A percentile compares a stretch with the other conserved stretches of the same genome.
Evolutionary conservation across 805 yeast species (phyloP).

Genomic region (Saccharomycopsis vini): DNA sequence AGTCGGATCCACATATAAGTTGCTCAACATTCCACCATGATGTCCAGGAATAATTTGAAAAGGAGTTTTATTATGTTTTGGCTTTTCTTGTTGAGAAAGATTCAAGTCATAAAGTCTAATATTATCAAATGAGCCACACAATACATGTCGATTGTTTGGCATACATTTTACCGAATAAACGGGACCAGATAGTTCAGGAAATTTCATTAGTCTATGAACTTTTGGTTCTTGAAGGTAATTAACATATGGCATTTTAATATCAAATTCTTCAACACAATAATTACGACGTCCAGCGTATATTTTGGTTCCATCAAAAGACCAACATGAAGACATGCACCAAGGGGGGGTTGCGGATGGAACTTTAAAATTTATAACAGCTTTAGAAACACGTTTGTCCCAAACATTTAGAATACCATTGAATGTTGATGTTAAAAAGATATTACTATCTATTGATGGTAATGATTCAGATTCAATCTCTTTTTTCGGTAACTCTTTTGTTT

Average conservation of each 20-base stretch:
- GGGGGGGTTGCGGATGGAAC: slow-evolving; percentile 72
- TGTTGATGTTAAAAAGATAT: slow-evolving; percentile 66
- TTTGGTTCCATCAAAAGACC: slow-evolving; percentile 78
- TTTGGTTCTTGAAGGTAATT: slow-evolving; percentile 31
- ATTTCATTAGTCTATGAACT: slow-evolving; percentile 51
- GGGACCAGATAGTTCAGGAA: slow-evolving; percentile 86
- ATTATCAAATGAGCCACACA: slow-evolving; percentile 88
- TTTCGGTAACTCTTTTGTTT: slow-evolving; percentile 1
- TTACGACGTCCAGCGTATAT: slow-evolving; percentile 85
- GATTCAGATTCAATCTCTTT: slow-evolving; percentile 19
- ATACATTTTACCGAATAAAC: slow-evolving; percentile 71
- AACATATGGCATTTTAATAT: slow-evolving; percentile 48
- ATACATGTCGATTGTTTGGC: slow-evolving; percentile 70
- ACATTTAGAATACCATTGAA: slow-evolving; percentile 74
- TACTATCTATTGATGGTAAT: slow-evolving; percentile 27
- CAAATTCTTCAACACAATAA: slow-evolving; percentile 71
- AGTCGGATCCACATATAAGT: slow-evolving; percentile 73
- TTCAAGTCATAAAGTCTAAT: slow-evolving; percentile 75
- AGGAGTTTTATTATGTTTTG: slow-evolving; percentile 38
- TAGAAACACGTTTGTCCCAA: slow-evolving; percentile 65
- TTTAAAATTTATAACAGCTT: slow-evolving; percentile 36
- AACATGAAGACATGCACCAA: slow-evolving; percentile 85
- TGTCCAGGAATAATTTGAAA: slow-evolving; percentile 93
- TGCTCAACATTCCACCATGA: slow-evolving; percentile 83
- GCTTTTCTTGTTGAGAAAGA: slow-evolving; percentile 23